A percentile compares a stretch with the other conserved stretches of the same genome.
phyloP scores from a whole-genome alignment of 768 basidiomycete species.

The Lactifluus piperatus region DNA sequence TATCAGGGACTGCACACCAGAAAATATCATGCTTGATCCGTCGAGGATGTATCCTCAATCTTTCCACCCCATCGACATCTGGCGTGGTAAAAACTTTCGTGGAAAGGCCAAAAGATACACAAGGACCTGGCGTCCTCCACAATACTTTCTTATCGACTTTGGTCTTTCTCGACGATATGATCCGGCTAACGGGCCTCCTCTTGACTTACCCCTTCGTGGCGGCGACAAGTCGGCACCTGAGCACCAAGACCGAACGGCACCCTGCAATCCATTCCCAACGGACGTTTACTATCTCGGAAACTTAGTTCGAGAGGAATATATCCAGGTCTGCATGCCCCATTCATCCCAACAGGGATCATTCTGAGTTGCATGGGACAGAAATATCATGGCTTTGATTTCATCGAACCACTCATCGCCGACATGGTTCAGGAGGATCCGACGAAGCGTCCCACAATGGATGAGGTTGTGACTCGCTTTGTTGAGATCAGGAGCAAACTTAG shows the following conservation, averaged over 20 bases:
- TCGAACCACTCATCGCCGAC: slow-evolving; percentile 20
- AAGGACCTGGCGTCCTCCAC: slow-evolving; percentile 22
- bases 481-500: not conserved
- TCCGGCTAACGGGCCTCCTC: not conserved
- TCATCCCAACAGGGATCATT: not conserved
- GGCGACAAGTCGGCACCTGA: slow-evolving; percentile 25
- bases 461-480: not conserved
- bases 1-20: slow-evolving; percentile 1
- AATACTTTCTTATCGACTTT: slow-evolving; percentile 27
- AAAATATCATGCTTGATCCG: slow-evolving; percentile 15
- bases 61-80: not conserved
- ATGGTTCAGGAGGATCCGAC: slow-evolving; percentile 31
- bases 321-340: not conserved
- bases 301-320: slow-evolving; percentile 13
- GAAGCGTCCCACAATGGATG: slow-evolving; percentile 26
- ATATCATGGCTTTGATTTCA: slow-evolving; percentile 1
- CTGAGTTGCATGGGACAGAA: not conserved
- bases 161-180: slow-evolving; percentile 23
- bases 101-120: slow-evolving; percentile 12
- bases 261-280: slow-evolving; percentile 22
- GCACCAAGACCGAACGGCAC: not conserved
- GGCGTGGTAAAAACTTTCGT: not conserved
- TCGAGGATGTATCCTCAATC: slow-evolving; percentile 11
- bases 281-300: slow-evolving; percentile 25
- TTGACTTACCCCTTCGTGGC: slow-evolving; percentile 19